Evolutionary conservation across 2,329 filamentous ascomycete genomes (phyloP).

Genomic region (Pseudopithomyces maydicus): DNA sequence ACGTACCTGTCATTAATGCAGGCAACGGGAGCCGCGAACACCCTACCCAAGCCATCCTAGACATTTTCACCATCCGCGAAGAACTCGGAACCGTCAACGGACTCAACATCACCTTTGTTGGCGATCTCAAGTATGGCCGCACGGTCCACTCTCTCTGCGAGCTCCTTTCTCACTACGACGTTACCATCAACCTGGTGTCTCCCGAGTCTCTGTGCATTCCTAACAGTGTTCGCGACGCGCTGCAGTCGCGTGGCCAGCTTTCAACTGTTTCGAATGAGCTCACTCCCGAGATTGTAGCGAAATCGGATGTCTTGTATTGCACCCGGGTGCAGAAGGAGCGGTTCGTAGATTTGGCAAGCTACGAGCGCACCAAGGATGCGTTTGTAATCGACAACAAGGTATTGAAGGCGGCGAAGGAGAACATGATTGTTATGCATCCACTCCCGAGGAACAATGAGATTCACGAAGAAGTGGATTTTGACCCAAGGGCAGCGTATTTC

Average conservation of each 20-base stretch:
- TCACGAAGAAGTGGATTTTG: slow-evolving; percentile 94
- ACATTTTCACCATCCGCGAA: slow-evolving; percentile 97
- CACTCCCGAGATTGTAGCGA: slow-evolving; percentile 83
- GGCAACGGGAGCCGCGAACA: slow-evolving; percentile 96
- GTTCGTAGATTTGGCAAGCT: slow-evolving; percentile 79
- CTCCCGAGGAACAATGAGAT: slow-evolving; percentile 93
- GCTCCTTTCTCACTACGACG: slow-evolving; percentile 93
- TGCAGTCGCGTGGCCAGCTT: slow-evolving; percentile 77
- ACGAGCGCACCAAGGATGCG: slow-evolving; percentile 84
- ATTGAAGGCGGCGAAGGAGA: slow-evolving; percentile 86
- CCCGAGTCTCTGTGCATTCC: slow-evolving; percentile 81
- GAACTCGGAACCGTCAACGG: slow-evolving; percentile 95
- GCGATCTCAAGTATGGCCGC: slow-evolving; percentile 90
- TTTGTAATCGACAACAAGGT: slow-evolving; percentile 91
- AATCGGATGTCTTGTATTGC: slow-evolving; percentile 93
- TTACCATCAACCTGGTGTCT: slow-evolving; percentile 88
- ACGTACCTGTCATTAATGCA: slow-evolving; percentile 93
- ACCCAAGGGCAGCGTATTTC: slow-evolving; percentile 96
- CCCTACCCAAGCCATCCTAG: slow-evolving; percentile 95
- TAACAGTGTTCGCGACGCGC: slow-evolving; percentile 70
- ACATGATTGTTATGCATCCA: slow-evolving; percentile 95
- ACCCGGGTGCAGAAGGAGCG: slow-evolving; percentile 96
- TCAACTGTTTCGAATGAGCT: slow-evolving; percentile 75
- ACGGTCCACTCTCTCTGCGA: slow-evolving; percentile 95
- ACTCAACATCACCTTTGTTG: slow-evolving; percentile 92